Percentiles rank a stretch among this genome's conserved stretches.
These are phyloP conservation scores for Blastobotrys persicus DNA, from an alignment of 1,139 yeast species.

Conservation along the genomic window DNA sequence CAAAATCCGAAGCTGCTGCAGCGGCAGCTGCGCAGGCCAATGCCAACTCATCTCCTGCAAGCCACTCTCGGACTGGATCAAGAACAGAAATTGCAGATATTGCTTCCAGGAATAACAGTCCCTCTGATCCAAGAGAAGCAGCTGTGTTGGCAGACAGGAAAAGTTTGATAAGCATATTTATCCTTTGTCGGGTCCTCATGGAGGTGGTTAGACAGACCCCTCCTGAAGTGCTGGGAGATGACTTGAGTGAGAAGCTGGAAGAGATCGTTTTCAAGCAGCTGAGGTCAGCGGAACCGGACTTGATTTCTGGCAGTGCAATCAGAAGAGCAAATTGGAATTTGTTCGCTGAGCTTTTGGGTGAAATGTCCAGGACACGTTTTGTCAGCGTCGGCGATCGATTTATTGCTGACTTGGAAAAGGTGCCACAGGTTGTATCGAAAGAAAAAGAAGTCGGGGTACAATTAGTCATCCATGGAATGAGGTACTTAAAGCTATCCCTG, in stretches of 20 bases:
- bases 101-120: constrained; percentile 14
- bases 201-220: constrained; percentile 92
- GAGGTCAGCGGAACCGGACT: constrained; percentile 77
- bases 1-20: constrained; percentile 81
- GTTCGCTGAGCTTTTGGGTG: constrained; percentile 84
- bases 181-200: constrained; percentile 87
- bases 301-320: constrained; percentile 63
- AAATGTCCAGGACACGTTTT: constrained; percentile 82
- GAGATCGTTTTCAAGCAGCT: constrained; percentile 92
- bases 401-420: constrained; percentile 85
- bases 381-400: constrained; percentile 89
- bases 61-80: constrained; percentile 19
- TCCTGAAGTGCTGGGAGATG: constrained; percentile 67
- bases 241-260: constrained; percentile 78
- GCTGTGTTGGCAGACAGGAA: constrained; percentile 85
- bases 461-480: constrained; percentile 85
- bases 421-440: constrained; percentile 51
- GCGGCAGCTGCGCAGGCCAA: constrained; percentile 48
- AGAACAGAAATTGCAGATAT: constrained; percentile 15
- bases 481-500: constrained; percentile 67
- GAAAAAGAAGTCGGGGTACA: constrained; percentile 74
- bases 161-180: constrained; percentile 80
- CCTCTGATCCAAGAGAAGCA: constrained; percentile 56
- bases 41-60: constrained; percentile 13
- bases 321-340: constrained; percentile 93